Percentiles rank a stretch among this genome's conserved stretches.
These are phyloP conservation scores for Cryptococcus deneoformans DNA, from an alignment of 1,284 basidiomycete genomes.

Conservation along the genomic window DNA sequence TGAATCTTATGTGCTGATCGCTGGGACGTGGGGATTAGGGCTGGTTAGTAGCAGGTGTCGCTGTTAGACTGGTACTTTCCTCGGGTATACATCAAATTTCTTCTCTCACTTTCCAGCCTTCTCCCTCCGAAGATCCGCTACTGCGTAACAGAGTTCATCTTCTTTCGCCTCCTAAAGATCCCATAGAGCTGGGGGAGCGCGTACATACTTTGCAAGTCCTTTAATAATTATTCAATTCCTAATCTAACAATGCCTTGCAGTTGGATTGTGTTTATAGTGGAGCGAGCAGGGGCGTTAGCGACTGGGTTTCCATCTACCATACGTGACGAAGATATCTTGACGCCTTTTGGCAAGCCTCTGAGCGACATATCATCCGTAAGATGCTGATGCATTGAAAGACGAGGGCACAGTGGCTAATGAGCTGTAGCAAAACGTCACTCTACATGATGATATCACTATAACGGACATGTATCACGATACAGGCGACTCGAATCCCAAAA, in stretches of 20 bases:
- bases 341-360: conserved; percentile 36
- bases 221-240: background rate
- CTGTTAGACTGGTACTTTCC: conserved; percentile 35
- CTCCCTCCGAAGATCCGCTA: conserved; percentile 25
- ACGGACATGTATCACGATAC: conserved; percentile 26
- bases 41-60: conserved; percentile 36
- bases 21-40: conserved; percentile 15
- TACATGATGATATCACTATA: conserved; percentile 36
- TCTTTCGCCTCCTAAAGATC: conserved; percentile 39
- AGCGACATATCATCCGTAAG: conserved; percentile 34
- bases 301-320: conserved; percentile 39
- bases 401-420: background rate
- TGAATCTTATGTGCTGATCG: background rate
- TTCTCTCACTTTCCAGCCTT: conserved; percentile 23
- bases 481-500: conserved; percentile 3
- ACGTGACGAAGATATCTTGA: conserved; percentile 38
- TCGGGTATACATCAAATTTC: conserved; percentile 42
- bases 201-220: conserved; percentile 34
- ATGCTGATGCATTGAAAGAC: background rate
- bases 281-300: conserved; percentile 34
- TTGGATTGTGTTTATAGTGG: conserved; percentile 40
- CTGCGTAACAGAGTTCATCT: conserved; percentile 32
- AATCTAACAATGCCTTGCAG: conserved; percentile 8
- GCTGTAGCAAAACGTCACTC: conserved; percentile 27
- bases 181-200: conserved; percentile 43